Base-by-base conservation (phyloP, 345 rosid genomes). In the Pelargonium nanum region DNA sequence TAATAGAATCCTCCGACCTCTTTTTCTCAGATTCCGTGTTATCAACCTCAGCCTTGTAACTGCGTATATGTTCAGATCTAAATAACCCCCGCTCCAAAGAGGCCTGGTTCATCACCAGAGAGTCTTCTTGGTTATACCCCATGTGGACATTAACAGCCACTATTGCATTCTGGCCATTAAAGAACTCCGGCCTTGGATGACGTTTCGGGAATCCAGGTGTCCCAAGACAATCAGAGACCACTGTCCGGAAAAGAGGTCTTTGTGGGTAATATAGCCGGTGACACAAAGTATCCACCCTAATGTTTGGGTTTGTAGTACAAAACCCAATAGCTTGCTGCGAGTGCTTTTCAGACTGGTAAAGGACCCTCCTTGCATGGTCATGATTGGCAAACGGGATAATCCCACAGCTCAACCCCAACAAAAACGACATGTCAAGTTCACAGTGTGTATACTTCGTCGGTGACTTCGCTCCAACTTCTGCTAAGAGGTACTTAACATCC, bases 91-190 rank as follows among this genome's bases (percentile, higher is more conserved):
- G 86, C 70, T 92, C 89, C 65, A 89, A 51, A 20, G 98, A 89
- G 58, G 98, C 95, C 21, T 83, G 79, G 61, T 92, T 92, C 97
- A 92, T 89, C 24, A 87, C 98, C 67, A 89, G 72, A 51, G 97
- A 84, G 59, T 89, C 97, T 74, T 92, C 97, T 68, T 89, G 97
- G 77, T 92, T 92, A 77, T 85, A 92, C 40, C 99, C 99, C 6
- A 84, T 75, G 65, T 89, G 99, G 48, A 87, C 91, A 75, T 89
- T 92, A 60, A 87, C 96, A 0, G 97, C 99, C 22, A 89, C 99
- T 48, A 89, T 85, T 17, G 88, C 87, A 61, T 87, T 87, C 84
- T 92, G 97, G 22, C 99, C 97, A 70, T 92, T 92, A 57, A 70
- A 85, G 24, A 82, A 65, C 70, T 87, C 85, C 1, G 88, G 79